Evolutionary conservation across 148 eudicot species (phyloP), one percentile per base, ranked within the genome.

Genomic region (Vaccinium macrocarpon): DNA sequence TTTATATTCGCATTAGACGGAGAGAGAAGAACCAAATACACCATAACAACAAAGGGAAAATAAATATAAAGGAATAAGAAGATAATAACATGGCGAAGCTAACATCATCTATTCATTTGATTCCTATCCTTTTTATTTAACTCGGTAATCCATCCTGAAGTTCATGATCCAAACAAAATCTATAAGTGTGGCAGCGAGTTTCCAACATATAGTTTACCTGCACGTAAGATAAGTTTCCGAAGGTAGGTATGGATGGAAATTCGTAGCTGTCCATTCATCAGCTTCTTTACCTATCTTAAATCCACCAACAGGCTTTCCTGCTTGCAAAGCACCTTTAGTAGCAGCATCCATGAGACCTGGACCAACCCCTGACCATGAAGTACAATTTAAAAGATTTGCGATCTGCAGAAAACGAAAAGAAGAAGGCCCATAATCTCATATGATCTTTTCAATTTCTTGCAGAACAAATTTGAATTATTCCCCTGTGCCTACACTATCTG

Each of bases 301-400:
- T 57, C 98, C 99, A 72, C 97, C 99, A 75, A 96, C 98, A 0
- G 90, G 92, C 85, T 91, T 96, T 56, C 96, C 95, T 51, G 97
- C 95, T 89, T 94, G 85, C 78, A 96, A 59, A 78, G 97, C 96
- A 82, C 99, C 99, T 90, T 86, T 88, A 76, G 89, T 91, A 52
- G 88, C 98, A 49, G 98, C 99, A 93, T 96, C 99, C 99, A 96
- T 96, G 81, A 96, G 90, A 35, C 99, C 99, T 57, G 99, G 99
- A 82, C 99, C 99, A 79, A 93, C 99, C 86, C 99, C 99, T 64
- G 98, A 88, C 99, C 99, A 96, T 38, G 97, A 87, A 81, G 99
- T 93, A 91, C 98, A 89, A 59, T 89, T 87, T 89, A 95, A 90
- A 84, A 96, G 89, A 49, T 84, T 88, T 10, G 97, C 97, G 68